phyloP scores from a whole-genome alignment of 2,329 filamentous ascomycete genomes.

The Aspergillus pseudoglaucus region DNA sequence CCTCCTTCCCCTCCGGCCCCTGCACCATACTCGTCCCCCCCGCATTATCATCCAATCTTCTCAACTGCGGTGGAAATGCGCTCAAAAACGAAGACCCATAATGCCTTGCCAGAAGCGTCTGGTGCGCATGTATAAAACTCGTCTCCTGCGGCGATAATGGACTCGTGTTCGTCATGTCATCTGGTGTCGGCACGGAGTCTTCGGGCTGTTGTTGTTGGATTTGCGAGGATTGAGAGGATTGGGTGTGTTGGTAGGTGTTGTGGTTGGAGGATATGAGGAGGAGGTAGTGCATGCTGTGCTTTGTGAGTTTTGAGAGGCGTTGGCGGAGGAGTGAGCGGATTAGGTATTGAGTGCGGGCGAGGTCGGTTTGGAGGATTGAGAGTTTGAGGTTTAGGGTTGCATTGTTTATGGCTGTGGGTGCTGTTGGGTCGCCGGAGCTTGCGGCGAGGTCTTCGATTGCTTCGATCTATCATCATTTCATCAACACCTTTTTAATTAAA shows the following conservation, averaged over 20 bases:
- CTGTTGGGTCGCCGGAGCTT: slow-evolving; percentile 36
- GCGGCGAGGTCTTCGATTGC: slow-evolving; percentile 56
- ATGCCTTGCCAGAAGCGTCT: slow-evolving; percentile 75
- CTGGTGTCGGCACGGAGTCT: slow-evolving; percentile 22
- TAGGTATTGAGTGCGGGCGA: slow-evolving; percentile 89
- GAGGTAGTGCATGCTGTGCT: slow-evolving; percentile 46
- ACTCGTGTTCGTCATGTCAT: slow-evolving; percentile 9
- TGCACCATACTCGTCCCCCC: slow-evolving; percentile 93
- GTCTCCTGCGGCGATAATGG: slow-evolving; percentile 72
- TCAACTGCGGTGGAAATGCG: slow-evolving; percentile 70
- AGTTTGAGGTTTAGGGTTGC: slow-evolving; percentile 87
- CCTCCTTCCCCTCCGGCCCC: slow-evolving; percentile 70
- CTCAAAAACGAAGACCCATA: slow-evolving; percentile 79
- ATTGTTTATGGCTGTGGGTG: slow-evolving; percentile 75
- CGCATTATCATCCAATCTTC: slow-evolving; percentile 82
- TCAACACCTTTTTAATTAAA: not conserved
- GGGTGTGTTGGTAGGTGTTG: slow-evolving; percentile 7
- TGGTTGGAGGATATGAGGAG: slow-evolving; percentile 20
- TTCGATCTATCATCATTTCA: slow-evolving; percentile 47
- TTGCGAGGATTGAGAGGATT: slow-evolving; percentile 7
- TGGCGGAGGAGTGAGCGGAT: slow-evolving; percentile 75
- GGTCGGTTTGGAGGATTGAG: slow-evolving; percentile 92
- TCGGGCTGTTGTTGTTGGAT: slow-evolving; percentile 17
- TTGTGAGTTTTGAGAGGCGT: slow-evolving; percentile 67
- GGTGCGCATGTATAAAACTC: slow-evolving; percentile 77